Evolutionary conservation across 495 filamentous ascomycete genomes (phyloP).

Genomic region (Hamigera avellanea): DNA sequence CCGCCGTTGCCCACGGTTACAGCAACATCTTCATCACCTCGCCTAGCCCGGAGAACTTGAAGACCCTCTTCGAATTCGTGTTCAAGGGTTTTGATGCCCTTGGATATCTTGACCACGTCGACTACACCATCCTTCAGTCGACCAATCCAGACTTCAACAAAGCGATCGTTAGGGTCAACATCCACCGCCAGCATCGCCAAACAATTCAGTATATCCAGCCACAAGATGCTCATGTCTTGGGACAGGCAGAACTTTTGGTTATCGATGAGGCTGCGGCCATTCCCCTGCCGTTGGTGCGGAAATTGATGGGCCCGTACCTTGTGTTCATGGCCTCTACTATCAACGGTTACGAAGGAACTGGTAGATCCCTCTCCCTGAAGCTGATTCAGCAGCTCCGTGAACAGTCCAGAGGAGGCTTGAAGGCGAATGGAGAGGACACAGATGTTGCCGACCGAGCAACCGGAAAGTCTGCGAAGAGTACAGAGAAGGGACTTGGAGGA

Average conservation of each 20-base stretch:
- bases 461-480: slow-evolving; percentile 52
- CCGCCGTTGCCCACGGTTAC: slow-evolving; percentile 90
- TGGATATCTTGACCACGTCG: slow-evolving; percentile 82
- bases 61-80: slow-evolving; percentile 94
- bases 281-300: slow-evolving; percentile 80
- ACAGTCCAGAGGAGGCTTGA: slow-evolving; percentile 58
- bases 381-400: slow-evolving; percentile 95
- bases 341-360: slow-evolving; percentile 97
- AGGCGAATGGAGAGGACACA: slow-evolving; percentile 39
- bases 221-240: slow-evolving; percentile 86
- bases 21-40: slow-evolving; percentile 99
- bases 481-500: slow-evolving; percentile 50
- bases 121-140: slow-evolving; percentile 97
- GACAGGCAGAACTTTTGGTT: slow-evolving; percentile 90
- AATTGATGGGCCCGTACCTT: slow-evolving; percentile 94
- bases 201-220: slow-evolving; percentile 98
- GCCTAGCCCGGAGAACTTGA: slow-evolving; percentile 94
- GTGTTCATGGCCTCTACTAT: slow-evolving; percentile 99
- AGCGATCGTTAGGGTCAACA: slow-evolving; percentile 92
- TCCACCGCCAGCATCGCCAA: slow-evolving; percentile 90
- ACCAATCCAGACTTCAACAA: slow-evolving; percentile 99
- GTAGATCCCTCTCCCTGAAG: slow-evolving; percentile 88
- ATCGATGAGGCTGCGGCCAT: slow-evolving; percentile 99
- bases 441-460: slow-evolving; percentile 63
- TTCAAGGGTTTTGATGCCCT: slow-evolving; percentile 98